phyloP scores from a whole-genome alignment of 768 basidiomycete genomes.

The Boletus vermiculosoides region DNA sequence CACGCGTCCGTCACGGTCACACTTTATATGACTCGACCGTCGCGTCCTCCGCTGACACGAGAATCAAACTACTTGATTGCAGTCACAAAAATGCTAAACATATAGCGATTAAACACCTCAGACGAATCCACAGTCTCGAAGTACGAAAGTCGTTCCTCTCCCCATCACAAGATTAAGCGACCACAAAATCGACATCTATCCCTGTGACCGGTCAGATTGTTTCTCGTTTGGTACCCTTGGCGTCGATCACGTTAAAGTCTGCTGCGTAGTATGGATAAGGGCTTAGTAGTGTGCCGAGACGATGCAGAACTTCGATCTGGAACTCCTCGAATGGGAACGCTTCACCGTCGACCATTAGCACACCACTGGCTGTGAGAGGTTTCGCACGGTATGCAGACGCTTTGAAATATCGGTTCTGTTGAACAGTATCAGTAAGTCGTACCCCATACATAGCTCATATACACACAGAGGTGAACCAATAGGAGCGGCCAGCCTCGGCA shows the following conservation, averaged over 20 bases:
- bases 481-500: conserved; percentile 58
- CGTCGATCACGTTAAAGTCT: conserved; percentile 42
- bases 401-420: conserved; percentile 69
- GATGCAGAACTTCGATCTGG: conserved; percentile 73
- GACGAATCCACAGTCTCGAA: neutral
- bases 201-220: neutral
- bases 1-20: conserved; percentile 34
- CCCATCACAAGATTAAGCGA: neutral
- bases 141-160: neutral
- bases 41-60: neutral
- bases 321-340: conserved; percentile 69
- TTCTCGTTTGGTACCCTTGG: conserved; percentile 22
- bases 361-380: conserved; percentile 52
- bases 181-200: no score
- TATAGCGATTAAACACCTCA: neutral
- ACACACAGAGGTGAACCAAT: conserved; percentile 61
- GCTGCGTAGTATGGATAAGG: conserved; percentile 52
- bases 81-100: neutral
- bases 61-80: neutral
- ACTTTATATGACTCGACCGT: conserved; percentile 8
- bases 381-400: conserved; percentile 71
- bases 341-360: conserved; percentile 78
- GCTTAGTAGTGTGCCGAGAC: conserved; percentile 64
- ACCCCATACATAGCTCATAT: neutral
- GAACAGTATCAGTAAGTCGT: conserved; percentile 6